Base-by-base conservation (phyloP, 2,329 filamentous ascomycete species). In the Sporothrix brasiliensis region DNA sequence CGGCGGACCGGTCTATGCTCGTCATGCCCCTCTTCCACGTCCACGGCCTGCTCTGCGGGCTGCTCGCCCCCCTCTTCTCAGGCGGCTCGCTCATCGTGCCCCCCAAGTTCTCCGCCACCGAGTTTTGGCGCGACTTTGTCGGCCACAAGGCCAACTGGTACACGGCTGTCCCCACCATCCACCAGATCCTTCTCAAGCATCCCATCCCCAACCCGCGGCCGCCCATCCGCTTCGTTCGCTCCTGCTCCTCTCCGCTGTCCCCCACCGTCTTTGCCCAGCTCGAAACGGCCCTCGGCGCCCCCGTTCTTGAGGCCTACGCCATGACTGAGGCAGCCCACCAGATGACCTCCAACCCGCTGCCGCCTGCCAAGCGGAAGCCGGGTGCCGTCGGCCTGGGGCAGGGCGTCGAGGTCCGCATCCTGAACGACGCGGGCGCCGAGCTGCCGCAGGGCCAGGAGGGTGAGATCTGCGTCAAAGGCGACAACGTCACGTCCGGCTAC, bases 21-120 rank as follows among this genome's bases (percentile, higher is more conserved):
- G 92, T 96, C 72, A 96, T 96, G 92, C 92, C 92, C 21, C 85
- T 96, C 1, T 96, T 96, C 84, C 92, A 96, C 80, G 92, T 96
- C 65, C 92, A 95, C 77, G 93, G 93, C n/a, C 85, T 97, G 2
- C 85, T 96, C 16, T 93, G 92, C 72, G 92, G 88, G 24, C 91
- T 96, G 75, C 85, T 97, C 4, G 91, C 92, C 1, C 91, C 92
- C 0, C 84, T 97, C 13, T 84, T 86, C 74, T 90, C 91, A 2
- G 91, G 90, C 41, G 92, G 92, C 69, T 94, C 92, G 7, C 91
- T 93, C 72, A 84, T 97, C 70, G 90, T 96, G 5, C 92, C 92
- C 2, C 76, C 84, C 68, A 91, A 89, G 77, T 96, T 96, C 85
- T 94, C 92, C 4, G 92, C 93, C 10, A 86, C 87, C 1, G 89